phyloP scores from a whole-genome alignment of 208 protist species.

The Wallacemonas sp. region DNA sequence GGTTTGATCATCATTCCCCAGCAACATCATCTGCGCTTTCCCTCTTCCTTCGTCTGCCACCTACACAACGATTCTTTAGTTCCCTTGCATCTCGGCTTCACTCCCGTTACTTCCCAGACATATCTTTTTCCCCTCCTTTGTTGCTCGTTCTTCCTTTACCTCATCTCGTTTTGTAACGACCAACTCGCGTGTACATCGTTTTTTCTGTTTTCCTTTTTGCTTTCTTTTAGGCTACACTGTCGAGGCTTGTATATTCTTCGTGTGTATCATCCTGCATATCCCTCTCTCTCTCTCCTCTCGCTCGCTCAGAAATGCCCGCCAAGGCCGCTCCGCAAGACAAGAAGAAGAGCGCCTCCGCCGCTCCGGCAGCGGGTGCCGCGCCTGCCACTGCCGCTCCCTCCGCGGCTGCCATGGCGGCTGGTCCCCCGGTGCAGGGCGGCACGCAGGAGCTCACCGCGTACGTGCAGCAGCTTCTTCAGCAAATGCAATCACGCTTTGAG shows the following conservation, averaged over 20 bases:
- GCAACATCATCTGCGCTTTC: no score
- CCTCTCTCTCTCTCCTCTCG: not conserved
- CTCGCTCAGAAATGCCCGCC: no score
- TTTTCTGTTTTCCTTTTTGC: constrained; percentile 25
- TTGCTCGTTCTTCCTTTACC: no score
- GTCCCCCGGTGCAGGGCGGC: constrained; percentile 27
- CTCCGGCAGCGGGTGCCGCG: no score
- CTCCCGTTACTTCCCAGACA: no score
- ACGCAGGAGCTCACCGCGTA: constrained; percentile 93
- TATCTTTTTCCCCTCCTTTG: no score
- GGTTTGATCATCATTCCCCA: no score
- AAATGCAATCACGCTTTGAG: constrained; percentile 95
- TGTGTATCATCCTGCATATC: not conserved
- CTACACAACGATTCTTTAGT: no score
- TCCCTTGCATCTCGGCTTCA: no score
- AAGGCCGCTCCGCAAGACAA: constrained; percentile 23
- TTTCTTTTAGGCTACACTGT: constrained; percentile 17
- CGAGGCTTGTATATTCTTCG: no score
- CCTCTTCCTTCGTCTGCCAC: no score
- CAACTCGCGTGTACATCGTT: not conserved
- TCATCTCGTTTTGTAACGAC: no score
- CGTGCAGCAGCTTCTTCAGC: constrained; percentile 93
- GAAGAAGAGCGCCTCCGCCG: constrained; percentile 15
- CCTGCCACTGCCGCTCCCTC: constrained; percentile 11
- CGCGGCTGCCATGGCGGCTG: not conserved